Conservation (phyloP, 108 stramenopile genomes). For the Mediolabrus comicus region DNA sequence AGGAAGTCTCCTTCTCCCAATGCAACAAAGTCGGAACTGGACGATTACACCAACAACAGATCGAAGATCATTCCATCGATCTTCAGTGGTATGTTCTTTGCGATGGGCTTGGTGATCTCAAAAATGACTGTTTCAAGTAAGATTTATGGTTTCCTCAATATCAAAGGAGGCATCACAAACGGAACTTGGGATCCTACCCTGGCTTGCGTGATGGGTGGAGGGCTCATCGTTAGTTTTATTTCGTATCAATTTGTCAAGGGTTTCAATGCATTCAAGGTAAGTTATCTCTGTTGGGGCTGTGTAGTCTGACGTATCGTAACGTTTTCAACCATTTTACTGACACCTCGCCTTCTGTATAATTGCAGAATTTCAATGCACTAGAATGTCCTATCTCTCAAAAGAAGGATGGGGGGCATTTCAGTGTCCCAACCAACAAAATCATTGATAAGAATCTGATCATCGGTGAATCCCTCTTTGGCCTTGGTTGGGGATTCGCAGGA, state of each 20-base stretch:
- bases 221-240: constrained; percentile 53
- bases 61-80: constrained; percentile 37
- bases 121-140: constrained; percentile 69
- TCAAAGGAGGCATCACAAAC: constrained; percentile 29
- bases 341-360: neutral
- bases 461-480: constrained; percentile 55
- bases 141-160: constrained; percentile 70
- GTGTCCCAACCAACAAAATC: constrained; percentile 43
- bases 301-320: neutral
- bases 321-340: neutral
- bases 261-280: constrained; percentile 33
- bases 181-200: constrained; percentile 85
- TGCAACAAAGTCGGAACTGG: constrained; percentile 5
- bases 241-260: constrained; percentile 67
- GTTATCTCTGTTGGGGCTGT: neutral
- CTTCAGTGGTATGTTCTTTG: constrained; percentile 20
- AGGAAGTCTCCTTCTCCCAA: constrained; percentile 13
- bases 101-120: constrained; percentile 59
- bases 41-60: constrained; percentile 29
- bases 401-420: constrained; percentile 26
- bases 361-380: constrained; percentile 32
- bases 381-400: constrained; percentile 36
- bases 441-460: constrained; percentile 52
- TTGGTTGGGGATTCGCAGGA: constrained; percentile 64
- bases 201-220: constrained; percentile 78